These are phyloP conservation scores for Prunus mume DNA, from an alignment of 306 rosid genomes.

Conservation along the genomic window DNA sequence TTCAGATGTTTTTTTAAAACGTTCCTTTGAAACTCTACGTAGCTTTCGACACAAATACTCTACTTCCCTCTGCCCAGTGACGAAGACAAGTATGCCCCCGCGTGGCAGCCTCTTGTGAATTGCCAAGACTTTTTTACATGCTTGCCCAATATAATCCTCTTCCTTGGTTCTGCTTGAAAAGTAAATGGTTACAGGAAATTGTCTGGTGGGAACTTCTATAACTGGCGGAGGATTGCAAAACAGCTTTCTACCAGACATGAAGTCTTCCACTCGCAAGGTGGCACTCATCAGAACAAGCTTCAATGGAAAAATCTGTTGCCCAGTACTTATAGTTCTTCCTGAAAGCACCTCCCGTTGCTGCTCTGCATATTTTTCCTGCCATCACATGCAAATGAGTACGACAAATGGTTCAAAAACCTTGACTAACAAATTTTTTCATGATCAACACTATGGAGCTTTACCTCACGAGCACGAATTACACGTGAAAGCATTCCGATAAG, in stretches of 20 bases:
- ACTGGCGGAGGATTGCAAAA: constrained; percentile 67
- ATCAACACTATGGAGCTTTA: constrained; percentile 20
- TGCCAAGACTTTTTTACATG: constrained; percentile 79
- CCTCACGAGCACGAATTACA: constrained; percentile 65
- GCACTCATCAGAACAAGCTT: constrained; percentile 98
- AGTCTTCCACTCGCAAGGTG: constrained; percentile 85
- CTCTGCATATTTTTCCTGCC: constrained; percentile 50
- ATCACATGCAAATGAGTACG: not conserved
- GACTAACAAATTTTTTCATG: not conserved
- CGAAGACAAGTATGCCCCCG: constrained; percentile 87
- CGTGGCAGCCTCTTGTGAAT: constrained; percentile 89
- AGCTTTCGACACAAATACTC: constrained; percentile 78
- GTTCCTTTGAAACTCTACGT: constrained; percentile 61
- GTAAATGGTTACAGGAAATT: constrained; percentile 70
- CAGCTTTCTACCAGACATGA: constrained; percentile 57
- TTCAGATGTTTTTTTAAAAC: constrained; percentile 37
- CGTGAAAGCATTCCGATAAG: constrained; percentile 93
- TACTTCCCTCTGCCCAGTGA: constrained; percentile 88
- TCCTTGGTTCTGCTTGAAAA: constrained; percentile 78
- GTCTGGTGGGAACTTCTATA: constrained; percentile 81
- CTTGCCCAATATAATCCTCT: constrained; percentile 70
- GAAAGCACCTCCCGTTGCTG: constrained; percentile 42
- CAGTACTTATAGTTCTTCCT: constrained; percentile 55
- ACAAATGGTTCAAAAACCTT: not conserved
- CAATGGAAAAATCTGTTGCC: constrained; percentile 58